Base-by-base conservation (phyloP, 352 stramenopile species). In the Globisporangium recalcitrans region DNA sequence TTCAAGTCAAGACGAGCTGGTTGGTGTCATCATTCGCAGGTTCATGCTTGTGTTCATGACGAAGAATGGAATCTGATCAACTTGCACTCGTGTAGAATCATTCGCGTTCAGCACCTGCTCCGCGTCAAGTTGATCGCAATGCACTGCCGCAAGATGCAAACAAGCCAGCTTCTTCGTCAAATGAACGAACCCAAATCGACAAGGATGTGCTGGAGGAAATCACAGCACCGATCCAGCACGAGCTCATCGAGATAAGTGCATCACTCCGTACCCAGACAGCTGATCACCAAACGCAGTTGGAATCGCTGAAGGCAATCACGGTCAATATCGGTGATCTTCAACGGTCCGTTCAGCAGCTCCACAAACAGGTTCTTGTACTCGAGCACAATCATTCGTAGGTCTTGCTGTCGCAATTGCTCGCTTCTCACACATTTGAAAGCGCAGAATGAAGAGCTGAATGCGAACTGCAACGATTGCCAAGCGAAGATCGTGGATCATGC, bases 401-500 rank as follows among this genome's bases (percentile, higher is more conserved):
- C 31, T 31, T 62, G 22, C 16, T 47, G 21, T 36, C 4, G 1
- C 21, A 22, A 21, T 16, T 11, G 19, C 36, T 51, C 9, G 34
- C 0, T 32, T n/a, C 36, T 65, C 31, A 49, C 29, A 14, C 14
- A 3, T 31, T 21, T 53, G 29, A 51, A 42, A 29, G 4, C 48
- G 26, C 54, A 78, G 71, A 67, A 58, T 11, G 57, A 48, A 22
- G 58, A 66, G 10, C 63, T 68, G 16, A 48, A 52, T 2, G 14
- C 51, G 1, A 54, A 46, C 44, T 72, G 54, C 42, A 58, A 68
- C 22, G 49, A 65, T 24, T 69, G 57, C 16, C 60, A 75, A 26
- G 63, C 66, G 1, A 75, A 63, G 34, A 63, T 75, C 38, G 36
- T 34, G 11, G 42, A 59, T 8, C 68, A 78, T 44, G 56, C 52